Base-by-base conservation (phyloP, 805 yeast genomes). In the Phaffomyces antillensis region DNA sequence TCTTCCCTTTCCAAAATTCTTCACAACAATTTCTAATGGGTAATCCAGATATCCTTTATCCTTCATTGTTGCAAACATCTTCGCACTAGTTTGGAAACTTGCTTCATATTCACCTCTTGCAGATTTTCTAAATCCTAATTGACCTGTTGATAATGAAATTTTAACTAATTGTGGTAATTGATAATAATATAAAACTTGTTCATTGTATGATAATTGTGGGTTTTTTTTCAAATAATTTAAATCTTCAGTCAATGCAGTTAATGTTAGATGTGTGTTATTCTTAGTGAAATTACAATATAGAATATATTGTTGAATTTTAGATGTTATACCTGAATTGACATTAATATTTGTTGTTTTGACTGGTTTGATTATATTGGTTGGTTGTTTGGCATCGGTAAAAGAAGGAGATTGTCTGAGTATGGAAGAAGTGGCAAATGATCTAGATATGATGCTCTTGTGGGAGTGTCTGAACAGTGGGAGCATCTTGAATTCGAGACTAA, bases 101-200 rank as follows among this genome's bases (percentile, higher is more conserved):
- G 96, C 96, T 66, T 91, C 99, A 59, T 86, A 87, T 63, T 88
- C 96, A 40, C 95, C 87, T 65, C 96, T 80, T 45, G 88, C 88
- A 16, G 93, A 78, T 58, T 89, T 88, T 58, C 88, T 77, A 71
- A 89, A 91, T 4, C 98, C 99, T 42, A 88, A 70, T 60, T 77
- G 79, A 42, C 99, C 99, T 0, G 96, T 83, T 8, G 87, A 76
- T 41, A 86, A 67, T 20, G 83, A 77, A 38, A 83, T 61, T 51
- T 77, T 73, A 26, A 83, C 81, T 51, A 79, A 83, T 64, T 90
- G 91, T 24, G 89, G 93, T 40, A 90, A 76, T 50, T 83, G 79
- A 54, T 87, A 69, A 66, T 83, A 83, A 61, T 88, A 85, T 40
- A 88, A 71, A 41, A 86, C 84, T 65, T 86, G 71, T 49, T 88